Conservation (phyloP, 2,329 filamentous ascomycete species). For the Pseudocercospora ulei region DNA sequence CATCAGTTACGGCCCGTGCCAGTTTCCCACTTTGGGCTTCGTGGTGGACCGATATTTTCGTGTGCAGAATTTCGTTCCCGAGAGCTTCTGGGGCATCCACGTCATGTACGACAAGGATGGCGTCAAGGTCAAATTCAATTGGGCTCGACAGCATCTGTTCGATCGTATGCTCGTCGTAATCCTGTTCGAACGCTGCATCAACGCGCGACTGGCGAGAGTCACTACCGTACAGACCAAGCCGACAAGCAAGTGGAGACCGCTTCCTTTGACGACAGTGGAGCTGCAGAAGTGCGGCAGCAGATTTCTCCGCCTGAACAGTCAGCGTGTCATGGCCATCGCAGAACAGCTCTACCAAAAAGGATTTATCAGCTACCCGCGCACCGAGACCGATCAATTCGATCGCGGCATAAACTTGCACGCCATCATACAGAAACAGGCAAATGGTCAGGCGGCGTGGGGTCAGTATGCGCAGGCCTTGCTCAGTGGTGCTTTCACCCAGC, state of each 20-base stretch:
- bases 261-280: slow-evolving; percentile 91
- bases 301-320: slow-evolving; percentile 81
- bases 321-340: slow-evolving; percentile 76
- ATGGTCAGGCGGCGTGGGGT: slow-evolving; percentile 63
- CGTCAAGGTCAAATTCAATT: slow-evolving; percentile 73
- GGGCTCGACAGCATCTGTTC: slow-evolving; percentile 74
- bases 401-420: slow-evolving; percentile 72
- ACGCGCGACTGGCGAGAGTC: slow-evolving; percentile 66
- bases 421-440: slow-evolving; percentile 73
- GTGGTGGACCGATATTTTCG: slow-evolving; percentile 93
- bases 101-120: slow-evolving; percentile 67
- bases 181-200: slow-evolving; percentile 75
- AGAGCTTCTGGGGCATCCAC: slow-evolving; percentile 87
- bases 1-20: slow-evolving; percentile 55
- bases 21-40: slow-evolving; percentile 93
- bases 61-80: slow-evolving; percentile 86
- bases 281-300: slow-evolving; percentile 89
- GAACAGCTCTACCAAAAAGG: slow-evolving; percentile 86
- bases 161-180: slow-evolving; percentile 72
- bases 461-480: slow-evolving; percentile 64
- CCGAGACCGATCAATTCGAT: slow-evolving; percentile 93
- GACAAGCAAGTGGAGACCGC: slow-evolving; percentile 84
- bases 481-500: slow-evolving; percentile 67
- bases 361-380: slow-evolving; percentile 95
- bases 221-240: slow-evolving; percentile 81